Conservation (phyloP, 441 rosid genomes). For the Populus hybrid region DNA sequence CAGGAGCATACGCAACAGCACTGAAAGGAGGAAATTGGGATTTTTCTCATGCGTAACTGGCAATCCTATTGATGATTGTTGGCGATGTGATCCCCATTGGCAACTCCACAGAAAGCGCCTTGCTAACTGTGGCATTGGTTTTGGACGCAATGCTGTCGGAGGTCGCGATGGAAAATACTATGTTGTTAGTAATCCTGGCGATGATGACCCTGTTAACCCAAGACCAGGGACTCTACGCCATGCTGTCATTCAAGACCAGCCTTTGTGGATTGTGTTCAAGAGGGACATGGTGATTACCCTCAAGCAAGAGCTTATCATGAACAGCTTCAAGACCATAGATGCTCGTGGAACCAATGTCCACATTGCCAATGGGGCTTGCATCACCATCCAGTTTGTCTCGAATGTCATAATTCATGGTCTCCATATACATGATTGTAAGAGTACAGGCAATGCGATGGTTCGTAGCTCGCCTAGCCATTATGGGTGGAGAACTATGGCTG, state of each 20-base stretch:
- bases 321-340: slow-evolving; percentile 84
- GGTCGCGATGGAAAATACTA: slow-evolving; percentile 83
- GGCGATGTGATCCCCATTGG: slow-evolving; percentile 91
- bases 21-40: slow-evolving; percentile 69
- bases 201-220: slow-evolving; percentile 72
- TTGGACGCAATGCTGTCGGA: slow-evolving; percentile 82
- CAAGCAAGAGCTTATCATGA: slow-evolving; percentile 89
- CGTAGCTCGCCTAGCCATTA: slow-evolving; percentile 74
- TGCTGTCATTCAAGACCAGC: slow-evolving; percentile 80
- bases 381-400: slow-evolving; percentile 73
- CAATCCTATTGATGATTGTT: slow-evolving; percentile 92
- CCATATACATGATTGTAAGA: slow-evolving; percentile 85
- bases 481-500: slow-evolving; percentile 80
- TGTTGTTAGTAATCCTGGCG: slow-evolving; percentile 62
- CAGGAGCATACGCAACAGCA: slow-evolving; percentile 57
- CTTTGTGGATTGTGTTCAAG: slow-evolving; percentile 82
- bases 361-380: slow-evolving; percentile 86
- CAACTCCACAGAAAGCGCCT: slow-evolving; percentile 63
- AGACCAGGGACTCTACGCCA: slow-evolving; percentile 81
- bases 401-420: slow-evolving; percentile 86
- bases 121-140: slow-evolving; percentile 86
- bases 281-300: slow-evolving; percentile 83
- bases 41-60: slow-evolving; percentile 77
- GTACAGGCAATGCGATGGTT: slow-evolving; percentile 85
- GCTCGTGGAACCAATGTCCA: slow-evolving; percentile 89